Evolutionary conservation across 164 flowering plant genomes (phyloP).

Genomic region (Vitis vinifera): DNA sequence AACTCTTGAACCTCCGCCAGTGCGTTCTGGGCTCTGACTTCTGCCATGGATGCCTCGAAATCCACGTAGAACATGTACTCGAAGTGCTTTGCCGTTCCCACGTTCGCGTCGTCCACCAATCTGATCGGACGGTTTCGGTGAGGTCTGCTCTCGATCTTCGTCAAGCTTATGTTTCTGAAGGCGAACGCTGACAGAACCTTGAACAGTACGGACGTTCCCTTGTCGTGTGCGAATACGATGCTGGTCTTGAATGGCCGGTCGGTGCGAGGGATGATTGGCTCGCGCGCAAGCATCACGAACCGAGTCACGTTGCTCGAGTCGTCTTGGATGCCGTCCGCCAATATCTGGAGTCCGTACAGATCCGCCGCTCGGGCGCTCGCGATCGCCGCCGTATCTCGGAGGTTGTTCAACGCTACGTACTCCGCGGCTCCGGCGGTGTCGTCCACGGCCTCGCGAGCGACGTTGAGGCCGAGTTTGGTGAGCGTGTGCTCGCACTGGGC

Average conservation of each 20-base stretch:
- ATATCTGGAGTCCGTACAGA: constrained; percentile 56
- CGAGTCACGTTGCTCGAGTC: constrained; percentile 68
- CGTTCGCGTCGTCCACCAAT: constrained; percentile 61
- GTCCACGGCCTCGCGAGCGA: constrained; percentile 66
- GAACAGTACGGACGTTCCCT: constrained; percentile 64
- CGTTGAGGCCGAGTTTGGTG: constrained; percentile 53
- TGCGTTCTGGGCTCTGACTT: constrained; percentile 69
- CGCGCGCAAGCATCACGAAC: constrained; percentile 73
- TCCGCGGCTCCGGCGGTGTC: constrained; percentile 83
- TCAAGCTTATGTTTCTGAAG: constrained; percentile 61
- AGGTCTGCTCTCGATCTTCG: constrained; percentile 76
- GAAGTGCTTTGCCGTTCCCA: constrained; percentile 71
- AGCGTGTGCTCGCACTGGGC: constrained; percentile 69
- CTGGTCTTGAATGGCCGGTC: constrained; percentile 80
- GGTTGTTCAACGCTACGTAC: constrained; percentile 51
- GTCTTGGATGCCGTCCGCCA: constrained; percentile 71
- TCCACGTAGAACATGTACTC: constrained; percentile 78
- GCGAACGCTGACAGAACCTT: constrained; percentile 81
- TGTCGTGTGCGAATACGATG: constrained; percentile 70
- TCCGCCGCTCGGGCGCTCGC: constrained; percentile 72
- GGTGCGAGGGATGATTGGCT: constrained; percentile 71
- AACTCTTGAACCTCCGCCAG: constrained; percentile 75
- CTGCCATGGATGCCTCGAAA: constrained; percentile 81
- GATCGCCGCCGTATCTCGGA: constrained; percentile 68
- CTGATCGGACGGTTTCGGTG: constrained; percentile 64